These are phyloP conservation scores for Huntiella bhutanensis DNA, from an alignment of 2,329 filamentous ascomycete genomes.

Conservation along the genomic window DNA sequence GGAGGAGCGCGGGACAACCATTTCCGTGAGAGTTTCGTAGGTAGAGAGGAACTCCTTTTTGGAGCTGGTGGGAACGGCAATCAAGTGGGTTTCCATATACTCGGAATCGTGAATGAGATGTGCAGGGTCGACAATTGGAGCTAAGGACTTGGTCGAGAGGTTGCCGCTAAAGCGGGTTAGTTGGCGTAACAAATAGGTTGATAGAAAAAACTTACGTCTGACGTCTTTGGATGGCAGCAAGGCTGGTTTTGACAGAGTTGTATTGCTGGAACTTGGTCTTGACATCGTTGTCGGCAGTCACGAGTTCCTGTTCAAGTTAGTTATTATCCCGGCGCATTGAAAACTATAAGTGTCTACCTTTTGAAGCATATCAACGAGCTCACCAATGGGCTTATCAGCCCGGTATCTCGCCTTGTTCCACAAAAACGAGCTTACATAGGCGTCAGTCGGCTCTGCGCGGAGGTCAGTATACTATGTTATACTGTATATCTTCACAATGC, in stretches of 20 bases:
- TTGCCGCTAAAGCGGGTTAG: slow-evolving; percentile 45
- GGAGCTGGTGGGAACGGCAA: slow-evolving; percentile 63
- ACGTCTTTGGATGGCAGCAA: slow-evolving; percentile 64
- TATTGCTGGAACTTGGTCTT: slow-evolving; percentile 90
- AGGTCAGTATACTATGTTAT: not conserved
- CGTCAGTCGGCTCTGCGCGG: slow-evolving; percentile 68
- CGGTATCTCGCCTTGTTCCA: slow-evolving; percentile 99
- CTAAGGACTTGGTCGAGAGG: slow-evolving; percentile 79
- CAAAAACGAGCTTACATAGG: slow-evolving; percentile 71
- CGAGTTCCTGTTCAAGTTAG: slow-evolving; percentile 44
- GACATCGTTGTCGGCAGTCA: slow-evolving; percentile 87
- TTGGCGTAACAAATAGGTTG: slow-evolving; percentile 9
- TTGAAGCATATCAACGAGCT: slow-evolving; percentile 72
- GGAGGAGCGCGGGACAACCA: slow-evolving; percentile 86
- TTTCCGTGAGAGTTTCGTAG: slow-evolving; percentile 75
- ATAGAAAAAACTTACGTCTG: slow-evolving; percentile 47
- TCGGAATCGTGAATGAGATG: slow-evolving; percentile 77
- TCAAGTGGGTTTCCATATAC: slow-evolving; percentile 87
- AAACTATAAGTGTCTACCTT: slow-evolving; percentile 36
- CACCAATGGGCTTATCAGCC: slow-evolving; percentile 71
- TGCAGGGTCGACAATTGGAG: slow-evolving; percentile 67
- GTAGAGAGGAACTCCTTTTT: slow-evolving; percentile 76
- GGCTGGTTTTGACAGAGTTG: slow-evolving; percentile 71
- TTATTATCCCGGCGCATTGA: not conserved
- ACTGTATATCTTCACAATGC: not conserved